Evolutionary conservation across 2,329 filamentous ascomycete species (phyloP).

Genomic region (Ophiosphaerella narmari): DNA sequence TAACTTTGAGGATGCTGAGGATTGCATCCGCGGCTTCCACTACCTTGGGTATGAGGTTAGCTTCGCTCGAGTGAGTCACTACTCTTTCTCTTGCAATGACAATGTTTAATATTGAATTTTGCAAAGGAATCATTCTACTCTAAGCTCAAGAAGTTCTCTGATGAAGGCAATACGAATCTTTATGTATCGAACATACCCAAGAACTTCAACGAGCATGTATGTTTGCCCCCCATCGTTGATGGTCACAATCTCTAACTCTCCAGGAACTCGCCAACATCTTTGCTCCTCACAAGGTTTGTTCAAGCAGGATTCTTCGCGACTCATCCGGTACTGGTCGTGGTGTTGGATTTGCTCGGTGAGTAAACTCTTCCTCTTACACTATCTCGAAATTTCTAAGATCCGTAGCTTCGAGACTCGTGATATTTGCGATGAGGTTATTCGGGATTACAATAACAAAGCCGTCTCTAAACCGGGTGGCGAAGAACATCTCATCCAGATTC

Average conservation of each 20-base stretch:
- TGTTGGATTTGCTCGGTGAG: conserved; percentile 94
- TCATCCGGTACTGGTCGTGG: conserved; percentile 90
- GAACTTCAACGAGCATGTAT: conserved; percentile 84
- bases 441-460: conserved; percentile 75
- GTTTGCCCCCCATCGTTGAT: conserved; percentile 30
- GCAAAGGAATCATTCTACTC: conserved; percentile 92
- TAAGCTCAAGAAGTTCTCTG: conserved; percentile 93
- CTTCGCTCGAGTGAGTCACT: conserved; percentile 77
- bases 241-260: conserved; percentile 14
- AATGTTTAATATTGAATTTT: conserved; percentile 14
- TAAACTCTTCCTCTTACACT: conserved; percentile 2
- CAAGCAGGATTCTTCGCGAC: conserved; percentile 93
- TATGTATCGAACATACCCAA: conserved; percentile 98
- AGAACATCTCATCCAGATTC: conserved; percentile 85
- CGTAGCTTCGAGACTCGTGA: conserved; percentile 85
- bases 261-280: conserved; percentile 80
- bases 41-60: conserved; percentile 95
- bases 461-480: conserved; percentile 64
- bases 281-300: conserved; percentile 80
- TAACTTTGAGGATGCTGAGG: conserved; percentile 84
- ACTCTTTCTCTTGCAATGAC: neutral
- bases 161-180: conserved; percentile 87
- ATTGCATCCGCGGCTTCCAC: conserved; percentile 95
- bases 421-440: conserved; percentile 87
- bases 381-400: conserved; percentile 4